Evolutionary conservation across 1,284 basidiomycete species (phyloP), one percentile per base, ranked within the genome.

Genomic region (Tremellales sp.): DNA sequence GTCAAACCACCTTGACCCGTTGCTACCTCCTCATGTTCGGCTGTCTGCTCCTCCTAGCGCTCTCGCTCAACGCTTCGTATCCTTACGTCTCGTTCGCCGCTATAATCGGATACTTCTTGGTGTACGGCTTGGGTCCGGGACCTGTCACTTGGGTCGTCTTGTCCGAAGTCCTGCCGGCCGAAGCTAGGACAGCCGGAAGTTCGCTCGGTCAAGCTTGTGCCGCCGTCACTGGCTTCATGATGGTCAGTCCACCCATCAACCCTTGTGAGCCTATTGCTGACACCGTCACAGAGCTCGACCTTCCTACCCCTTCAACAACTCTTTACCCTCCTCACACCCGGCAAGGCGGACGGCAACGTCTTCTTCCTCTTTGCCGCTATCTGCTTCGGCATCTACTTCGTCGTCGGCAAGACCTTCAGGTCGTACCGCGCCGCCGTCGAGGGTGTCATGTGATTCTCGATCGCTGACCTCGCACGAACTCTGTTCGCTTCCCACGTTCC

Each of bases 81-180:
- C 21, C 39, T 21, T 21, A 21, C n/a, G 21, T 40, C 7, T 40
- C 39, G 6, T 40, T 21, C 19, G 6, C 21, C 11, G 19, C 39
- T 7, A 40, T 40, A 7, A 24, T 40, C 19, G 21, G 19, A 40
- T 40, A 21, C 19, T 40, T 40, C 23, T 21, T 40, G 15, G 15
- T 12, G 6, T 40, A 40, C 23, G 39, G 39, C 4, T 21, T 40
- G 12, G 39, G 39, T 40, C 39, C 39, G 5, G 39, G 39, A 40
- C 39, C 39, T 8, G 39, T 40, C 7, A 21, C 39, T 21, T 40
- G 19, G 12, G 54, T 52, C 27, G 47, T 49, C 23, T n/a, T 50
- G n/a, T 29, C 36, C 19, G 45, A 48, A 26, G 22, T 40, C 11
- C 35, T 40, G 27, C 15, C 27, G 21, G 24, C 41, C 29, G 37